A percentile compares a stretch with the other conserved stretches of the same genome.
Evolutionary conservation across 2,329 filamentous ascomycete species (phyloP).

Genomic region (Cercospora citrullina): DNA sequence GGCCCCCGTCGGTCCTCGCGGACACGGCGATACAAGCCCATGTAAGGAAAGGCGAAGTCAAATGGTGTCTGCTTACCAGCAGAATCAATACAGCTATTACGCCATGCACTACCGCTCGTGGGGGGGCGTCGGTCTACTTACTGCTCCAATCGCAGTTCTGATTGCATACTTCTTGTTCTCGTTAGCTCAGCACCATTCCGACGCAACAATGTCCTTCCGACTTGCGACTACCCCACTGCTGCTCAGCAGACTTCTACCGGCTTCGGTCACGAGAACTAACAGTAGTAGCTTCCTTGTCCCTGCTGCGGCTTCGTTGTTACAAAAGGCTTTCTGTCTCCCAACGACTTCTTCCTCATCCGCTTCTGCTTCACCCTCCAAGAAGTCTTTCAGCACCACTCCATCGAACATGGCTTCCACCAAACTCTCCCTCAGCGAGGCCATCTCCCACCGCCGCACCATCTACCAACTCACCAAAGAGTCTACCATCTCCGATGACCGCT

Average conservation of each 20-base stretch:
- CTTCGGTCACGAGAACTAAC: slow-evolving; percentile 4
- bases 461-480: slow-evolving; percentile 57
- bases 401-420: slow-evolving; percentile 41
- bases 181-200: neutral
- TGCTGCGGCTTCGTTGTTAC: neutral
- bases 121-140: neutral
- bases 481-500: slow-evolving; percentile 67
- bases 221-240: neutral
- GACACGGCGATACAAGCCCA: neutral
- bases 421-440: slow-evolving; percentile 59
- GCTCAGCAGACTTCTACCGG: slow-evolving; percentile 2
- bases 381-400: slow-evolving; percentile 6
- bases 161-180: neutral
- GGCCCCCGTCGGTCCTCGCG: neutral
- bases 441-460: slow-evolving; percentile 66
- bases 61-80: neutral
- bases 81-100: neutral
- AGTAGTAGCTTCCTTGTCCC: neutral
- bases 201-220: neutral
- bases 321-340: neutral
- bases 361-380: neutral
- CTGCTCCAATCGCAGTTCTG: slow-evolving; percentile 1
- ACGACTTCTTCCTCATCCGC: neutral
- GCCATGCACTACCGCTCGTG: neutral
- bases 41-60: neutral